phyloP scores from a whole-genome alignment of 2,329 filamentous ascomycete species.

The Diaporthe longicolla region DNA sequence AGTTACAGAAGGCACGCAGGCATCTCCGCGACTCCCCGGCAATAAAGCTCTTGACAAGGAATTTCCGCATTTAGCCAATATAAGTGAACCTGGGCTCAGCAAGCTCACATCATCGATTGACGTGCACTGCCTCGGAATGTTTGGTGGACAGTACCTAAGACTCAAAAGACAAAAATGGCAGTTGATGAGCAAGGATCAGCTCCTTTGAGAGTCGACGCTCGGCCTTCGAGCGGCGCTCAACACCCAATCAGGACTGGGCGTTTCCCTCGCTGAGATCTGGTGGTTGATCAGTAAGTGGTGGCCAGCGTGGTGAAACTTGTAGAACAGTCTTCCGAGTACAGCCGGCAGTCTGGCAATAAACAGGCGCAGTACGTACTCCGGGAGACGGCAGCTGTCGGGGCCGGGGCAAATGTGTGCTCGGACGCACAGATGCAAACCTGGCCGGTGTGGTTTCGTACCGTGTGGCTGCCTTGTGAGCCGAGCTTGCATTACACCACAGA shows the following conservation, averaged over 20 bases:
- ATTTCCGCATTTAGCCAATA: constrained; percentile 7
- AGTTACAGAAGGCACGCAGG: too few relatives aligned
- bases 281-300: not conserved
- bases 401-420: not conserved
- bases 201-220: not conserved
- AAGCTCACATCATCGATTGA: constrained; percentile 17
- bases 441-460: not conserved
- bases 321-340: not conserved
- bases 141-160: constrained; percentile 22
- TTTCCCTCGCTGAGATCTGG: constrained; percentile 4
- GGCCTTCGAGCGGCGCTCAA: not conserved
- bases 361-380: not conserved
- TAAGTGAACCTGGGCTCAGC: not conserved
- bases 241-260: not conserved
- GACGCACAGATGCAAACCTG: not conserved
- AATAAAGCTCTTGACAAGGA: not conserved
- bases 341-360: not conserved
- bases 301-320: constrained; percentile 3
- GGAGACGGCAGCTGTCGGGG: not conserved
- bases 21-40: not conserved
- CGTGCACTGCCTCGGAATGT: not conserved
- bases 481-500: not conserved
- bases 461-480: constrained; percentile 18
- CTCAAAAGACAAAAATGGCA: not conserved
- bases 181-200: constrained; percentile 22